phyloP scores from a whole-genome alignment of 768 basidiomycete genomes.

The Boletus pseudopeckii region DNA sequence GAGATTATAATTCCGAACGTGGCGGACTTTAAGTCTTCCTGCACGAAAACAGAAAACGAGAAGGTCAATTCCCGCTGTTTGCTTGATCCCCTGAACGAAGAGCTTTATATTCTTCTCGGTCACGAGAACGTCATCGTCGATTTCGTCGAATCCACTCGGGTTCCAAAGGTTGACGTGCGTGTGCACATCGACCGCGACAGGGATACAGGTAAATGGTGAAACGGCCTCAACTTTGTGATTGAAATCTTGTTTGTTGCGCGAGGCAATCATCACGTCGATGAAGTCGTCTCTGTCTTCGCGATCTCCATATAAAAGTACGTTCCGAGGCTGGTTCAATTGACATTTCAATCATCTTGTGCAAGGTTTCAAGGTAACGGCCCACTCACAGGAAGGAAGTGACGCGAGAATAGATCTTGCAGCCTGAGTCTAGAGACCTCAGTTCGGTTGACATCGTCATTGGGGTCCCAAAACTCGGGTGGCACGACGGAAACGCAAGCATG shows the following conservation, averaged over 20 bases:
- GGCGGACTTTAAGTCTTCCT: conserved; percentile 17
- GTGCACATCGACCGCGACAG: conserved; percentile 3
- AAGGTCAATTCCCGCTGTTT: conserved; percentile 18
- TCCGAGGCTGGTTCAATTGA: conserved; percentile 14
- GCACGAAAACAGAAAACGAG: conserved; percentile 30
- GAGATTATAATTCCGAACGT: conserved; percentile 28
- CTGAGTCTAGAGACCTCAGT: conserved; percentile 7
- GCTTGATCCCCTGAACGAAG: conserved; percentile 13
- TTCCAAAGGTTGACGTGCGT: conserved; percentile 20
- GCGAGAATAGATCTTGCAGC: conserved; percentile 9
- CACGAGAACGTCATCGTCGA: conserved; percentile 7
- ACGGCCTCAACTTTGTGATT: neutral
- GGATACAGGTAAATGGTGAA: conserved; percentile 1
- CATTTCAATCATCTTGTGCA: neutral
- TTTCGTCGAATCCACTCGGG: conserved; percentile 11
- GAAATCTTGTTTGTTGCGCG: neutral
- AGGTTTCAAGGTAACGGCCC: neutral
- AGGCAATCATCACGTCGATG: neutral
- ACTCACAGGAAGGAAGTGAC: conserved; percentile 13
- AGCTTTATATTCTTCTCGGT: conserved; percentile 15
- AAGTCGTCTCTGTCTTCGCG: conserved; percentile 12
- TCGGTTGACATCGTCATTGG: conserved; percentile 5
- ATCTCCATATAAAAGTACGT: conserved; percentile 19
- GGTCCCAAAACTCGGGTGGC: neutral
- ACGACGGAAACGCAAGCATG: conserved; percentile 37